phyloP scores from a whole-genome alignment of 2,329 filamentous ascomycete species.

The Colletotrichum shisoi region DNA sequence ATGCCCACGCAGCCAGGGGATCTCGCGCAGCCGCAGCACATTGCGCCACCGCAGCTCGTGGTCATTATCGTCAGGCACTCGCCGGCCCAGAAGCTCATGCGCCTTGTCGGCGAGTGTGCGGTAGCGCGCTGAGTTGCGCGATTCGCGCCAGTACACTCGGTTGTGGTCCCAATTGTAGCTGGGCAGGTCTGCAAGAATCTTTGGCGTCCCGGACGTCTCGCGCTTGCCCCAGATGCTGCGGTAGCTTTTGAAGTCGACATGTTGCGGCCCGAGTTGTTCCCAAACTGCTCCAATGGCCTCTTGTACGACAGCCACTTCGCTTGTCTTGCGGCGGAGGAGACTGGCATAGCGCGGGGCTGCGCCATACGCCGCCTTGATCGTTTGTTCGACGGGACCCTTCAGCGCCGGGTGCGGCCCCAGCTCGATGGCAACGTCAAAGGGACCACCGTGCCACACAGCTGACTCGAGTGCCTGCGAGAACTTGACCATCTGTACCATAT shows the following conservation, averaged over 20 bases:
- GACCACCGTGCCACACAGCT: neutral
- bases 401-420: constrained; percentile 45
- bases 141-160: neutral
- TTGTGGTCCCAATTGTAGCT: constrained; percentile 30
- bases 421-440: constrained; percentile 28
- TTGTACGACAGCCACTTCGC: neutral
- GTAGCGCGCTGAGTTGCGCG: neutral
- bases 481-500: constrained; percentile 42
- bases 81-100: neutral
- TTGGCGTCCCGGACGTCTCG: too few relatives aligned
- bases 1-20: constrained; percentile 54
- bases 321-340: neutral
- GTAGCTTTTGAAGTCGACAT: too few relatives aligned
- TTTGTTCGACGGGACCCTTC: constrained; percentile 47
- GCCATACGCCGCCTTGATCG: constrained; percentile 39
- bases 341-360: neutral
- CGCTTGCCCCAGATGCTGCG: too few relatives aligned
- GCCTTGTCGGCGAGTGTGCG: neutral
- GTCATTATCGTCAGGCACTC: neutral
- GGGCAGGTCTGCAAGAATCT: constrained; percentile 9
- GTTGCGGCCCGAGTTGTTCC: too few relatives aligned
- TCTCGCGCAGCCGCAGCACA: constrained; percentile 36
- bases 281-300: too few relatives aligned
- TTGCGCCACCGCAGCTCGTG: constrained; percentile 39
- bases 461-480: constrained; percentile 41